These are phyloP conservation scores for Fagopyrum esculentum DNA, from an alignment of 148 eudicot genomes.

Conservation along the genomic window DNA sequence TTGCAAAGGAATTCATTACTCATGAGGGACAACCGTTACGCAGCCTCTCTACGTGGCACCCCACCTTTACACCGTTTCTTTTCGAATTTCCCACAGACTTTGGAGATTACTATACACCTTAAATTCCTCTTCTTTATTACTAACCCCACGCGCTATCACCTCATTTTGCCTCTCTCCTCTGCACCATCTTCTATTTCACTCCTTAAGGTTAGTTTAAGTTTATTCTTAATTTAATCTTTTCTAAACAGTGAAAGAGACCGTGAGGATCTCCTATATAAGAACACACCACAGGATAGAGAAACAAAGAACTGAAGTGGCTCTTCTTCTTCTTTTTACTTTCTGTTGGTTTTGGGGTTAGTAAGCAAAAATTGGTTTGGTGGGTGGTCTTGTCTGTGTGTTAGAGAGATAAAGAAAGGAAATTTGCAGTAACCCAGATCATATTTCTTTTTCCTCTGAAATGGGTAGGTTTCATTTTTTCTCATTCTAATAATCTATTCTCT, in stretches of 20 bases:
- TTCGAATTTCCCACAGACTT: neutral
- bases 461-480: conserved; percentile 22
- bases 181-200: neutral
- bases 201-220: neutral
- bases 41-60: too few species aligned
- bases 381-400: conserved; percentile 9
- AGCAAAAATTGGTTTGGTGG: conserved; percentile 8
- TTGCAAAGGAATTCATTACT: neutral
- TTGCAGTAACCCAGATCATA: conserved; percentile 25
- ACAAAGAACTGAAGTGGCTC: neutral
- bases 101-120: neutral
- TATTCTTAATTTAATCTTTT: neutral
- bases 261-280: neutral
- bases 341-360: conserved; percentile 5
- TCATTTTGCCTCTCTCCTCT: too few species aligned
- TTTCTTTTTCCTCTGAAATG: conserved; percentile 18
- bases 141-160: too few species aligned
- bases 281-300: neutral
- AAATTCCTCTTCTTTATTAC: neutral
- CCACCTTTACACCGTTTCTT: too few species aligned
- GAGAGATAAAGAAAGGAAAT: neutral
- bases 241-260: neutral
- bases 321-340: neutral
- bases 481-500: neutral
- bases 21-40: neutral